A percentile compares a stretch with the other conserved stretches of the same genome.
These are phyloP conservation scores for Aspergillus japonicus DNA, from an alignment of 2,329 filamentous ascomycete species.

Conservation along the genomic window DNA sequence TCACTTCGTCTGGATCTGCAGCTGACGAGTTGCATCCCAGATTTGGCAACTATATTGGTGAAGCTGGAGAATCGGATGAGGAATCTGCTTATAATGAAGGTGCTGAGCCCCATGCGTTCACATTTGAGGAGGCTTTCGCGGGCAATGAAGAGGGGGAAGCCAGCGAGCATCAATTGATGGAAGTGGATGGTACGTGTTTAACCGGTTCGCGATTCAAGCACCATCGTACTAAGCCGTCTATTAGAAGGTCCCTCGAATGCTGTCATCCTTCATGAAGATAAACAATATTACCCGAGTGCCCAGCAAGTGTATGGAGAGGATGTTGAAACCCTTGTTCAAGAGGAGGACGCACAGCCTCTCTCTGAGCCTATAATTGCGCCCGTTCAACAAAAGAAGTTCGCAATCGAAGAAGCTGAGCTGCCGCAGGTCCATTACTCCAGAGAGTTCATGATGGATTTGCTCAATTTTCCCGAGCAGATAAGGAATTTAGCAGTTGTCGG, in stretches of 20 bases:
- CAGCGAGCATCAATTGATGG: slow-evolving; percentile 84
- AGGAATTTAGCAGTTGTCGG: slow-evolving; percentile 89
- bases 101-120: slow-evolving; percentile 76
- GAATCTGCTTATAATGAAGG: slow-evolving; percentile 70
- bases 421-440: slow-evolving; percentile 85
- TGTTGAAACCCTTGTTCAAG: slow-evolving; percentile 93
- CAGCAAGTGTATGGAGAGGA: slow-evolving; percentile 91
- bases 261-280: slow-evolving; percentile 97
- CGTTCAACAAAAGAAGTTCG: slow-evolving; percentile 93
- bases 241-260: slow-evolving; percentile 90
- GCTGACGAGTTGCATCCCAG: slow-evolving; percentile 46
- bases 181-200: slow-evolving; percentile 68
- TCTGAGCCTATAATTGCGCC: slow-evolving; percentile 91
- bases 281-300: slow-evolving; percentile 98
- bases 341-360: slow-evolving; percentile 93
- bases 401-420: slow-evolving; percentile 85
- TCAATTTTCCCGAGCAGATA: slow-evolving; percentile 93
- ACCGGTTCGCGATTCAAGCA: neutral
- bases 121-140: slow-evolving; percentile 67
- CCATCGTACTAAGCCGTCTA: slow-evolving; percentile 24
- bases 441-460: slow-evolving; percentile 89
- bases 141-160: slow-evolving; percentile 61
- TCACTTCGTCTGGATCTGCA: neutral
- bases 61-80: slow-evolving; percentile 84
- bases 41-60: slow-evolving; percentile 98